Base-by-base conservation (phyloP, 768 basidiomycete species). In the Sistotremastrum niveocremeum region DNA sequence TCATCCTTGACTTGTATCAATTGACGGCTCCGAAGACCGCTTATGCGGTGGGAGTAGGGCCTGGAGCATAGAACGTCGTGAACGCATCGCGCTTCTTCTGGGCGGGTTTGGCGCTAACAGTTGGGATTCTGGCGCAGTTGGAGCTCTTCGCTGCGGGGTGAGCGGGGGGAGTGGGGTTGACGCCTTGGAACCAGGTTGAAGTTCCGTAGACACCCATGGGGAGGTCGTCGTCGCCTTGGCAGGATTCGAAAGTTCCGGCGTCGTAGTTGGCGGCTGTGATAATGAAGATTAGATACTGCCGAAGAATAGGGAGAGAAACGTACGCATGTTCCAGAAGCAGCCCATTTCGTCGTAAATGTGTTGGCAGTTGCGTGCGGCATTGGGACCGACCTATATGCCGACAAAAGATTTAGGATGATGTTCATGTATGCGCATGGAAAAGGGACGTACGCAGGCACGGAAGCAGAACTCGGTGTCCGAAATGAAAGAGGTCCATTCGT, bases 401-500 rank as follows among this genome's bases (percentile, higher is more conserved):
- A 50, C 34, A 50, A 3, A 20, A 10, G 2, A 7, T 7, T 29
- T 32, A 49, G 11, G 6, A 35, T 34, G 28, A 37, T 45, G 20
- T n/a, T 3, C 5, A 12, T 45, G 4, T 7, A 11, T 46, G 5
- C 12, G 20, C 29, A 49, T 31, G 30, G 29, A n/a, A 32, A 5
- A 32, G 12, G 30, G 37, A 47, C 49, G 10, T 32, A 54, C 49
- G 47, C 63, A 65, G 47, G 67, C 62, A 40, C 70, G 59, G 56
- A 70, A 56, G 58, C 70, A 72, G 61, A 64, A 72, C 50, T 66
- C 58, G 49, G 56, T 57, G 55, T 60, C 61, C 6, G 63, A 61
- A 59, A 69, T 65, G 60, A 66, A 70, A 47, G 60, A 60, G 57
- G 67, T 66, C 67, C 66, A 70, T 54, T 69, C 67, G 52, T 70